Conservation (phyloP, 106 monocot genomes). For the Vanilla planifolia region DNA sequence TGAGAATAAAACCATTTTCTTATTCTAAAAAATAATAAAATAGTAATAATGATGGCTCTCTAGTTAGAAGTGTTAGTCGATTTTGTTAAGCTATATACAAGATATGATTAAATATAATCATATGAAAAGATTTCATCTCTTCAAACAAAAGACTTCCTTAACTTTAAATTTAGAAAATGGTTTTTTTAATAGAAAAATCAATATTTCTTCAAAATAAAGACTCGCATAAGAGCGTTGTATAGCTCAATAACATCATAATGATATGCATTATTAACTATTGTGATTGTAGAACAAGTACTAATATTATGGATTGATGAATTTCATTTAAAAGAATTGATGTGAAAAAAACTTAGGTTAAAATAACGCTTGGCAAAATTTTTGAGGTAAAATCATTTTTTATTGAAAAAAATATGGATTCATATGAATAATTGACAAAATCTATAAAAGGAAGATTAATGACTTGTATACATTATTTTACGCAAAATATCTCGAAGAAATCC, state of each 20-base stretch:
- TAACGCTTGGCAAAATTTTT: not conserved
- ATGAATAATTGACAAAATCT: not conserved
- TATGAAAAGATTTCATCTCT: not conserved
- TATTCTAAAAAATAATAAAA: too few relatives aligned
- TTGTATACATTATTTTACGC: not conserved
- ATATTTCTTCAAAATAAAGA: conserved; percentile 2
- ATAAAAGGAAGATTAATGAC: too few relatives aligned
- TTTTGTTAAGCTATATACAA: too few relatives aligned
- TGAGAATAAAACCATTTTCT: too few relatives aligned
- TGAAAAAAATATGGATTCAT: not conserved
- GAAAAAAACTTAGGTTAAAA: not conserved
- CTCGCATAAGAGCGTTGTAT: conserved; percentile 7
- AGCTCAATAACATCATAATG: conserved; percentile 5
- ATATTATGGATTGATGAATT: not conserved
- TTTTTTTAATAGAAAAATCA: not conserved
- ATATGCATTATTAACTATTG: too few relatives aligned
- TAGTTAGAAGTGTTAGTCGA: too few relatives aligned
- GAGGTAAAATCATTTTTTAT: not conserved
- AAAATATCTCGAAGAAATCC: conserved; percentile 6
- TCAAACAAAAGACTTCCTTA: not conserved
- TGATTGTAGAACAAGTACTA: conserved; percentile 4
- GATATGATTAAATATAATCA: too few relatives aligned
- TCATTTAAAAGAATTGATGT: conserved; percentile 1
- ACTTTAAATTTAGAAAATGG: not conserved
- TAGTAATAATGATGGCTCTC: too few relatives aligned